Evolutionary conservation across 2,329 filamentous ascomycete genomes (phyloP), one percentile per base, ranked within the genome.

Genomic region (Aspergillus transmontanensis): DNA sequence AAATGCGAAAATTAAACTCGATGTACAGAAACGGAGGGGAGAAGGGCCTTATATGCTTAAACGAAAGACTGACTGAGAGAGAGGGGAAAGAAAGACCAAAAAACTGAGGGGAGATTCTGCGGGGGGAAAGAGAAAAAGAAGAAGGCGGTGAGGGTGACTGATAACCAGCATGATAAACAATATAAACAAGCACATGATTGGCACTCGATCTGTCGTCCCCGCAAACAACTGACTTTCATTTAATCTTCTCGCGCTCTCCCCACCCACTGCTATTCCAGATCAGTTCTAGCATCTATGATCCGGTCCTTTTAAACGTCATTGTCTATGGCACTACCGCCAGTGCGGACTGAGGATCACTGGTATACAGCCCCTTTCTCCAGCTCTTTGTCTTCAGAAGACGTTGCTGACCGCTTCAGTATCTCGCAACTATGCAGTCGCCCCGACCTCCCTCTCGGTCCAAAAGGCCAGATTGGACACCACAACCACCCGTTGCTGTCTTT

Each of bases 401-500:
- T 51, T 26, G 39, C 26, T 51, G 41, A 55, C 58, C 48, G n/a
- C 41, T 36, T 41, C 51, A 55, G 51, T 39, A 21, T 55, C 48
- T 32, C 12, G n/a, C 58, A 58, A 68, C 46, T 58, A 80, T 79
- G 77, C 76, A 75, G 68, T 65, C 75, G 57, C 64, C 70, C 45
- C 74, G 69, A 64, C 68, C 69, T 54, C 58, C 70, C 56, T 70
- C 69, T 50, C 72, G 75, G 45, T 70, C 73, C 45, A 76, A 74
- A 64, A 66, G 75, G 23, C 59, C 75, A 54, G 71, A 69, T 60
- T 82, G 79, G 73, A 68, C 74, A 23, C 75, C 80, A 46, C 80
- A 84, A 19, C 84, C 85, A 19, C 83, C 88, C 69, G 73, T 90
- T 41, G 78, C 84, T 19, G 82, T 93, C 12, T 95, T 97, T 75